These are phyloP conservation scores for Cadophora malorum DNA, from an alignment of 2,329 filamentous ascomycete species.

Conservation along the genomic window DNA sequence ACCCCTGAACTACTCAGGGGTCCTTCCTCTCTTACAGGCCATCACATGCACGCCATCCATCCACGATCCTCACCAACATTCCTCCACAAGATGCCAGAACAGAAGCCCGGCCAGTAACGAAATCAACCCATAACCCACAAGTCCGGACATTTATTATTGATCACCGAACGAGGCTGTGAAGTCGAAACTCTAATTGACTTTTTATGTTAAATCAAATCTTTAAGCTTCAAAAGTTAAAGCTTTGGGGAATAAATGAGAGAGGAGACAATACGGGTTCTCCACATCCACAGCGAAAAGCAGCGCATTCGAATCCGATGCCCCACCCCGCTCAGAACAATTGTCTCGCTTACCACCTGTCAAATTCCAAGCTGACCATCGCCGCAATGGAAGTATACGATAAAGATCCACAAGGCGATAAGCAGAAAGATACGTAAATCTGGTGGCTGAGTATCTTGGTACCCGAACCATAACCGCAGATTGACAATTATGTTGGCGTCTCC, in stretches of 20 bases:
- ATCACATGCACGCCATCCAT: too few relatives aligned
- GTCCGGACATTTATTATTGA: neutral
- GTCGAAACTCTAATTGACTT: neutral
- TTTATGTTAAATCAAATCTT: neutral
- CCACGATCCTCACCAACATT: too few relatives aligned
- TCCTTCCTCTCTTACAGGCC: too few relatives aligned
- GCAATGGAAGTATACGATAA: too few relatives aligned
- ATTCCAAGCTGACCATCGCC: too few relatives aligned
- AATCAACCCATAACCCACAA: neutral
- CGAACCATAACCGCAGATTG: too few relatives aligned
- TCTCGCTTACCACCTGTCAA: too few relatives aligned
- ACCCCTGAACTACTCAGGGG: neutral
- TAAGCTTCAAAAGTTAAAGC: neutral
- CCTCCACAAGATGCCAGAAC: neutral
- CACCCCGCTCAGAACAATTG: neutral
- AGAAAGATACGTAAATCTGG: neutral
- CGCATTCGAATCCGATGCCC: conserved; percentile 16
- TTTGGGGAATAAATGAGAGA: neutral
- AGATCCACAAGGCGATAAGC: too few relatives aligned
- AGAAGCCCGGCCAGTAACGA: neutral
- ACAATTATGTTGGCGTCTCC: neutral
- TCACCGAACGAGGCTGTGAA: neutral
- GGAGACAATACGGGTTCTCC: neutral
- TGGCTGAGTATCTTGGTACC: neutral
- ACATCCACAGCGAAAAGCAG: too few relatives aligned